Evolutionary conservation across 139 green algal species (phyloP).

Genomic region (Picocystis salinarum): DNA sequence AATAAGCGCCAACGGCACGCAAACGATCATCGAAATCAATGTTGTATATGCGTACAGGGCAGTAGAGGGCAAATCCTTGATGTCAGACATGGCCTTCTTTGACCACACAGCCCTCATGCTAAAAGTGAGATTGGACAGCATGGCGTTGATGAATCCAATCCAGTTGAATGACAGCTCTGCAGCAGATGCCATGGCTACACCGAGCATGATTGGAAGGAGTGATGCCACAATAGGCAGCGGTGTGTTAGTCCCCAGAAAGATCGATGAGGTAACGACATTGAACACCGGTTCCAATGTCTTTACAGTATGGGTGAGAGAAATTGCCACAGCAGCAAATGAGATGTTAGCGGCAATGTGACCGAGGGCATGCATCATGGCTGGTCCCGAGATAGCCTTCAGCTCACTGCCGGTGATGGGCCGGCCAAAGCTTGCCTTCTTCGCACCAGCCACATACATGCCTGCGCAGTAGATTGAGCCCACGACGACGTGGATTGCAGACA

Average conservation of each 20-base stretch:
- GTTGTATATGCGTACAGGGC: conserved; percentile 95
- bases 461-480: conserved; percentile 72
- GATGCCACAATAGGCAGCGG: conserved; percentile 64
- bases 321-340: conserved; percentile 91
- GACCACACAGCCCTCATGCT: conserved; percentile 74
- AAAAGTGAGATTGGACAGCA: conserved; percentile 86
- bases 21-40: conserved; percentile 83
- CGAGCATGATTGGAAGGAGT: conserved; percentile 84
- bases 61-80: conserved; percentile 62
- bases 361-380: conserved; percentile 86
- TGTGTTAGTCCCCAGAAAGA: conserved; percentile 64
- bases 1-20: conserved; percentile 55
- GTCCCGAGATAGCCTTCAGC: conserved; percentile 60
- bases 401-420: conserved; percentile 60
- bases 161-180: conserved; percentile 94
- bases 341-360: conserved; percentile 94
- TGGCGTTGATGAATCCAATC: conserved; percentile 78
- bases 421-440: conserved; percentile 75
- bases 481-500: conserved; percentile 76
- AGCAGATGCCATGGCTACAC: conserved; percentile 64
- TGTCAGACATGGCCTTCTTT: conserved; percentile 72
- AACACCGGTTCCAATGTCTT: conserved; percentile 97
- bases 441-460: conserved; percentile 48
- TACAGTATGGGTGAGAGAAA: conserved; percentile 95
- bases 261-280: conserved; percentile 59